Evolutionary conservation across 2,329 filamentous ascomycete genomes (phyloP), one percentile per base, ranked within the genome.

Genomic region (Grosmannia clavigera): DNA sequence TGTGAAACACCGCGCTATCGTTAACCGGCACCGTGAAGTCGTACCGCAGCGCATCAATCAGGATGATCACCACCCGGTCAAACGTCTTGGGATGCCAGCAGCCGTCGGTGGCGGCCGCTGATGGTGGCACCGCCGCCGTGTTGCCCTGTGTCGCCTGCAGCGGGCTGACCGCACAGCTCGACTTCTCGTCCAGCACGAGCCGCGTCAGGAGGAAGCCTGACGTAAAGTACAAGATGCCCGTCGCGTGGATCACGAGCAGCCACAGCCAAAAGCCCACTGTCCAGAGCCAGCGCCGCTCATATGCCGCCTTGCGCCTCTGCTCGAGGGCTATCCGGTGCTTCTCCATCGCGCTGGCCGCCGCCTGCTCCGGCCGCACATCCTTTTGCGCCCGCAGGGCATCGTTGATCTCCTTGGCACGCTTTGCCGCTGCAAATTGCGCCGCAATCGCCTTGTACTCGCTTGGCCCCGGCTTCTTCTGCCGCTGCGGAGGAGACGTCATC

Each of bases 11-110:
- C 55, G 75, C 68, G 66, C 78, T 72, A 61, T 81, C 75, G 53
- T 78, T 74, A 62, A 87, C 86, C 0, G 94, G 94, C 12, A 97
- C 83, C 0, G 92, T 95, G 67, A 99, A 99, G 72, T 99, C 94
- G 74, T 99, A 99, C 62, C 94, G 87, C 61, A 99, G 79, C 58
- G 94, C 94, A 72, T 99, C 94, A 61, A 99, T 87, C 57, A 99
- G 76, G 60, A 99, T 82, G 29, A 99, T 81, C 55, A 99, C 85
- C 12, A 92, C 92, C 70, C 92, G 94, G 64, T 95, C 83, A 70
- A 97, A 99, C 2, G 85, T 89, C 75, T 90, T 95, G 40, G 91
- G 90, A 71, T 97, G 91, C 94, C 94, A 99, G 79, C 94, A 99
- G 65, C 94, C 77, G 31, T 31, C 31, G 22, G 27, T 82, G 74